Base-by-base conservation (phyloP, 2,329 filamentous ascomycete genomes). In the Pseudonectria foliicola region DNA sequence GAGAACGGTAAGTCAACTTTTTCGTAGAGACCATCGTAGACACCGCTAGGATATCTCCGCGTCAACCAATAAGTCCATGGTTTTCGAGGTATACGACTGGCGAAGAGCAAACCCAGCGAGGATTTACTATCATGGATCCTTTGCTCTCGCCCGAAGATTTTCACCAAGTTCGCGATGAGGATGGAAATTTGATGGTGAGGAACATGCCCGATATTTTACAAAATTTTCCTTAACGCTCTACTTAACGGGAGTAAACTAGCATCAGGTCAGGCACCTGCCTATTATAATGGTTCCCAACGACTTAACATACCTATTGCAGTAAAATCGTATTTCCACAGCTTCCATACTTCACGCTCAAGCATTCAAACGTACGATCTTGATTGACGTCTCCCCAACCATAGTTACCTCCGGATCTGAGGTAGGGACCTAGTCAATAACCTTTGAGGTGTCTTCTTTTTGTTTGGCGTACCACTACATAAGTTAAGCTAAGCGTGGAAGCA, bases 21-120 rank as follows among this genome's bases (percentile, higher is more conserved):
- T 6, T 35, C 29, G 49, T 56, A 56, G 45, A 38, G 14, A 23
- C 24, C 35, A 25, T 27, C 23, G 29, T 23, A 31, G 13, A 34
- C 42, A 59, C 67, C 84, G 85, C 85, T 80, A 82, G 74, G 67
- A 77, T 87, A 94, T 94, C 86, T 83, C 84, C 85, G 80, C 80
- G 77, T 81, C 73, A 76, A 80, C 77, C 82, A 71, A 67, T 55
- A 51, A 65, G 52, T 63, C 70, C 56, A 82, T 86, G 84, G 81
- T 78, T 82, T 73, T 77, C 77, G 78, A 86, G 87, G 82, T 95
- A 95, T 80, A 94, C 84, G 79, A 78, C 75, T 89, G 77, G 87
- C 87, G 85, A 73, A 95, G 72, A 95, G 64, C 53, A 73, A 92
- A 65, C 55, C 59, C 52, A 61, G 62, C 56, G 57, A 55, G 53